Evolutionary conservation across 2,329 filamentous ascomycete genomes (phyloP).

Genomic region (Colletotrichum theobromicola): DNA sequence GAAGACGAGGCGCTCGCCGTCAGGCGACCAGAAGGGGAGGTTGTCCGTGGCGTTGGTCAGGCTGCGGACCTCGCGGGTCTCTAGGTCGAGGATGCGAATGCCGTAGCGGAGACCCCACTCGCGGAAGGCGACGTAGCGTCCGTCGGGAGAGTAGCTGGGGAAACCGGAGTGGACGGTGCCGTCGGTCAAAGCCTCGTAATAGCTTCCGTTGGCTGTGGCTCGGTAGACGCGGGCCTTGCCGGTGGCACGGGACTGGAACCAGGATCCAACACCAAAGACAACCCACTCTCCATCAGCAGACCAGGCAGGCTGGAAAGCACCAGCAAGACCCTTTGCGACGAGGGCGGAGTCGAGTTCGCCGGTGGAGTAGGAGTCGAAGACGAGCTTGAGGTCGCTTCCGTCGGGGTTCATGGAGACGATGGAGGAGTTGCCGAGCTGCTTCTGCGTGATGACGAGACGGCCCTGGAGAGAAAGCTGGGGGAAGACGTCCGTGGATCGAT

Average conservation of each 20-base stretch:
- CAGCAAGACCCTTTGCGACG: background rate
- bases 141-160: constrained; percentile 6
- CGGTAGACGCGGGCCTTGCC: constrained; percentile 7
- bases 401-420: constrained; percentile 15
- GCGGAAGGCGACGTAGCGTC: background rate
- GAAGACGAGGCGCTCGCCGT: constrained; percentile 9
- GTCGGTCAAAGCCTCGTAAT: constrained; percentile 3
- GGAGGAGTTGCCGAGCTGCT: constrained; percentile 14
- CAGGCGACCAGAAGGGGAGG: constrained; percentile 4
- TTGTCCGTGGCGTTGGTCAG: constrained; percentile 8
- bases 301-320: constrained; percentile 3
- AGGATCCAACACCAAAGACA: background rate
- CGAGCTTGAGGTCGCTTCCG: constrained; percentile 7
- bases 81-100: background rate
- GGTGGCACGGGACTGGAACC: constrained; percentile 1
- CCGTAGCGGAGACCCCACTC: constrained; percentile 13
- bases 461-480: constrained; percentile 8
- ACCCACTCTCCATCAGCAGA: background rate
- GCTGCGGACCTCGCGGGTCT: background rate
- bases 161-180: constrained; percentile 3
- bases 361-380: constrained; percentile 7
- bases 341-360: background rate
- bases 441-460: constrained; percentile 5
- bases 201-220: background rate
- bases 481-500: constrained; percentile 12